phyloP scores from a whole-genome alignment of 345 rosid genomes.

The Gossypium arboreum region DNA sequence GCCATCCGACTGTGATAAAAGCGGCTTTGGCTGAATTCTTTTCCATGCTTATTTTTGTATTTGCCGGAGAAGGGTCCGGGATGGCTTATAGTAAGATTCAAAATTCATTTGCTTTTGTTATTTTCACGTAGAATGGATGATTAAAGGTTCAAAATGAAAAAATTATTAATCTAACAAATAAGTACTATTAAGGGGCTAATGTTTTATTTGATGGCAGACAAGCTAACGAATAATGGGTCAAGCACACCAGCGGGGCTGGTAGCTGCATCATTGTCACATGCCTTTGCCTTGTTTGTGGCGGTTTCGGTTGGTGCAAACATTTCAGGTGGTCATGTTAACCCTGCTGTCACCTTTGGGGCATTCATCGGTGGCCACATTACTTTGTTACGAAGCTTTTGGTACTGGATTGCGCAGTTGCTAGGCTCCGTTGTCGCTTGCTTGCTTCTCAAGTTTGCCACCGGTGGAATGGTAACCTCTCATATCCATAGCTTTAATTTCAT shows the following conservation, averaged over 20 bases:
- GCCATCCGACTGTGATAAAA: conserved; percentile 55
- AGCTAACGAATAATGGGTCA: conserved; percentile 45
- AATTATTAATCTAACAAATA: too few species aligned
- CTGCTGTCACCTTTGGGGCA: conserved; percentile 85
- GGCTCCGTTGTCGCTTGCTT: conserved; percentile 81
- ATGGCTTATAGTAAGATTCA: conserved; percentile 65
- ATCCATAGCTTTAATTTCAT: neutral
- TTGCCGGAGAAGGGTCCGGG: conserved; percentile 88
- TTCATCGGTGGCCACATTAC: conserved; percentile 73
- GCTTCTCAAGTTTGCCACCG: conserved; percentile 69
- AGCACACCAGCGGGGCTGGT: conserved; percentile 65
- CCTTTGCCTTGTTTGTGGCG: conserved; percentile 69
- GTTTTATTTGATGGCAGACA: conserved; percentile 17
- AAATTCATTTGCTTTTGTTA: too few species aligned
- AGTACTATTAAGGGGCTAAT: neutral
- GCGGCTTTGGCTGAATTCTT: conserved; percentile 75
- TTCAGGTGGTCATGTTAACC: conserved; percentile 91
- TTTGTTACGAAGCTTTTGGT: conserved; percentile 54
- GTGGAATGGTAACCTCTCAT: conserved; percentile 42
- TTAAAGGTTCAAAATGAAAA: too few species aligned
- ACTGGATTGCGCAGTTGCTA: conserved; percentile 79
- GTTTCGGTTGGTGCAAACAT: conserved; percentile 71
- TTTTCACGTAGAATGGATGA: too few species aligned
- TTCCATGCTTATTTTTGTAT: conserved; percentile 73
- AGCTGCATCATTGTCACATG: conserved; percentile 69